A percentile compares a stretch with the other conserved stretches of the same genome.
Evolutionary conservation across 768 basidiomycete genomes (phyloP).

Genomic region (Ephemerocybe angulata): DNA sequence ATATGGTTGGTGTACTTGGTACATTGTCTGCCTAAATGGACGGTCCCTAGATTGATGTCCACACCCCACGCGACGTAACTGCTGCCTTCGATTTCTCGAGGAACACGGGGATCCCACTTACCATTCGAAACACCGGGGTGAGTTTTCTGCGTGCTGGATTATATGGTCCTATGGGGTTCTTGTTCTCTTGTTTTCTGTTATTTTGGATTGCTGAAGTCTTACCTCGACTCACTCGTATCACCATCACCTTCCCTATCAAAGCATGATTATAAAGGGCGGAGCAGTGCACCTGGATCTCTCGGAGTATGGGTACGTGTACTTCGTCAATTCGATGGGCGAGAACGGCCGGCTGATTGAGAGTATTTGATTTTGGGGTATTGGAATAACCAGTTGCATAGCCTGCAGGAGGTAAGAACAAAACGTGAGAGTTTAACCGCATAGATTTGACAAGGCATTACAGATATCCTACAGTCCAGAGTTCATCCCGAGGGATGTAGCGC

Average conservation of each 20-base stretch:
- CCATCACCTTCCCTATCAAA: constrained; percentile 10
- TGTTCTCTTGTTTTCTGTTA: neutral
- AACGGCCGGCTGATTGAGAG: too few species aligned
- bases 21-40: neutral
- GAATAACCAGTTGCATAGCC: constrained; percentile 33
- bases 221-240: neutral
- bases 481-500: constrained; percentile 33
- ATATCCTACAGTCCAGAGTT: constrained; percentile 33
- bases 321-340: too few species aligned
- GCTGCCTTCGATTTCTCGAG: constrained; percentile 44
- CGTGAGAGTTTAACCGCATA: too few species aligned
- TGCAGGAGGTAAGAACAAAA: constrained; percentile 38
- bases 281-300: constrained; percentile 40
- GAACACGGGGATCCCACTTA: constrained; percentile 36
- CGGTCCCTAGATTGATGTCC: constrained; percentile 37
- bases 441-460: too few species aligned
- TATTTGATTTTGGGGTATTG: neutral
- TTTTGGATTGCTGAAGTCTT: neutral
- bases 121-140: constrained; percentile 52
- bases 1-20: neutral
- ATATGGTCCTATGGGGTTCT: neutral
- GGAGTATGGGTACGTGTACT: constrained; percentile 46
- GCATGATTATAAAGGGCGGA: constrained; percentile 50
- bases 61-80: constrained; percentile 33
- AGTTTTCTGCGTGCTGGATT: constrained; percentile 12